A percentile compares a stretch with the other conserved stretches of the same genome.
phyloP scores from a whole-genome alignment of 139 green algal species.

The Picochlorum costavermella region DNA sequence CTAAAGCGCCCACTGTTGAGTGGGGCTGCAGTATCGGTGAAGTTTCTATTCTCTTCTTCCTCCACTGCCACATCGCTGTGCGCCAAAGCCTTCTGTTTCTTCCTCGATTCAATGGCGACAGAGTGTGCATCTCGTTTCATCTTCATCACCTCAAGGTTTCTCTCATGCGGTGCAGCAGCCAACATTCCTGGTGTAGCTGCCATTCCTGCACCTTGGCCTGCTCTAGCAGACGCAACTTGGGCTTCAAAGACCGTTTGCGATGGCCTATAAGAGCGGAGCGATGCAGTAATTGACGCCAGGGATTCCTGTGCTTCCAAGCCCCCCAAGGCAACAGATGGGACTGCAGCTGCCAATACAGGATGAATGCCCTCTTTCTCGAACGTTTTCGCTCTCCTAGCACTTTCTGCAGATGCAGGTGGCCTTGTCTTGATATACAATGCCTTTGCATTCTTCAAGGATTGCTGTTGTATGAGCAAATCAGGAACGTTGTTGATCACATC shows the following conservation, averaged over 20 bases:
- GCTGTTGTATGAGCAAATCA: conserved; percentile 40
- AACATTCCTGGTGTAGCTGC: conserved; percentile 30
- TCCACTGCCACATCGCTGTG: conserved; percentile 13
- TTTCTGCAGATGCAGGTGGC: conserved; percentile 61
- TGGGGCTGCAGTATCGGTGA: conserved; percentile 4
- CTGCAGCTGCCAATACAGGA: conserved; percentile 57
- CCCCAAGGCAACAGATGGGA: conserved; percentile 31
- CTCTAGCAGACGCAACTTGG: conserved; percentile 37
- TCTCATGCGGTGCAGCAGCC: conserved; percentile 25
- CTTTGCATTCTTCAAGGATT: conserved; percentile 65
- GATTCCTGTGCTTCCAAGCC: conserved; percentile 46
- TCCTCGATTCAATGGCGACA: conserved; percentile 31
- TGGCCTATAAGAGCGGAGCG: conserved; percentile 68
- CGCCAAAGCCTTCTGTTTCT: not conserved
- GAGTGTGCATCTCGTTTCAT: conserved; percentile 54
- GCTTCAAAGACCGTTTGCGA: conserved; percentile 82
- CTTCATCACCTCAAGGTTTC: conserved; percentile 56
- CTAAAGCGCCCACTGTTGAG: conserved; percentile 30
- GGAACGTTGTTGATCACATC: conserved; percentile 28
- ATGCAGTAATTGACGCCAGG: conserved; percentile 55
- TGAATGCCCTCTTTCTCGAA: conserved; percentile 61
- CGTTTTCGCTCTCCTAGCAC: conserved; percentile 46
- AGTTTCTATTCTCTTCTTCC: conserved; percentile 1
- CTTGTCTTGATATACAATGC: conserved; percentile 83
- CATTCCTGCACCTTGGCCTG: conserved; percentile 22